Evolutionary conservation across 1,284 basidiomycete species (phyloP).

Genomic region (Tilletia walkeri): DNA sequence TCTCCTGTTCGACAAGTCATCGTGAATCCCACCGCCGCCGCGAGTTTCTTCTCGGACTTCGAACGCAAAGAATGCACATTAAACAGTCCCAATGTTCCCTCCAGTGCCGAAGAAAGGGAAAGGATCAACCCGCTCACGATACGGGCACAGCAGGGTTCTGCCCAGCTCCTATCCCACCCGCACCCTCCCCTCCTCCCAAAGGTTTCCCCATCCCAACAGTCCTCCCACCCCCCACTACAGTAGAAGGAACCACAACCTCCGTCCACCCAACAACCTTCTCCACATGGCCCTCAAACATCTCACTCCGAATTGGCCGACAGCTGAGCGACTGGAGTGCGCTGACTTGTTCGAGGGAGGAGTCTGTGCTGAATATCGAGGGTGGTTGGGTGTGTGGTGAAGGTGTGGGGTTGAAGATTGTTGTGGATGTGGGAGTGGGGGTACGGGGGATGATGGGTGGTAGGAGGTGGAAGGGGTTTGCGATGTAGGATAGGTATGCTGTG

Average conservation of each 20-base stretch:
- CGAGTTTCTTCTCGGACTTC: too few species aligned
- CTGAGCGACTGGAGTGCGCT: not conserved
- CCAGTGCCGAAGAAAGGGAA: too few species aligned
- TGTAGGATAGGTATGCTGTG: constrained; percentile 52
- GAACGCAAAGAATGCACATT: too few species aligned
- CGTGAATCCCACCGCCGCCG: too few species aligned
- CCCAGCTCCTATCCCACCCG: not conserved
- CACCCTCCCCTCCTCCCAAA: not conserved
- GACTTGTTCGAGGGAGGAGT: constrained; percentile 4
- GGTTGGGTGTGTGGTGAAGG: not conserved
- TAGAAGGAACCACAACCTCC: not conserved
- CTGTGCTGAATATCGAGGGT: constrained; percentile 10
- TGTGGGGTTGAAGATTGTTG: not conserved
- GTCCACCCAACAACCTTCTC: constrained; percentile 4
- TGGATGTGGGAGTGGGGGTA: not conserved
- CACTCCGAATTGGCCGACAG: not conserved
- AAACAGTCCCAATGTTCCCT: too few species aligned
- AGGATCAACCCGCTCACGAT: not conserved
- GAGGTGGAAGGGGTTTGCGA: constrained; percentile 54
- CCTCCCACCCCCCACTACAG: too few species aligned
- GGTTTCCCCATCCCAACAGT: too few species aligned
- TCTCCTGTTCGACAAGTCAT: too few species aligned
- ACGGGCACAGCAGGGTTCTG: not conserved
- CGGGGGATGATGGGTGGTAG: constrained; percentile 21
- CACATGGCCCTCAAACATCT: not conserved